Evolutionary conservation across 495 filamentous ascomycete species (phyloP).

Genomic region (Xylaria palmicola): DNA sequence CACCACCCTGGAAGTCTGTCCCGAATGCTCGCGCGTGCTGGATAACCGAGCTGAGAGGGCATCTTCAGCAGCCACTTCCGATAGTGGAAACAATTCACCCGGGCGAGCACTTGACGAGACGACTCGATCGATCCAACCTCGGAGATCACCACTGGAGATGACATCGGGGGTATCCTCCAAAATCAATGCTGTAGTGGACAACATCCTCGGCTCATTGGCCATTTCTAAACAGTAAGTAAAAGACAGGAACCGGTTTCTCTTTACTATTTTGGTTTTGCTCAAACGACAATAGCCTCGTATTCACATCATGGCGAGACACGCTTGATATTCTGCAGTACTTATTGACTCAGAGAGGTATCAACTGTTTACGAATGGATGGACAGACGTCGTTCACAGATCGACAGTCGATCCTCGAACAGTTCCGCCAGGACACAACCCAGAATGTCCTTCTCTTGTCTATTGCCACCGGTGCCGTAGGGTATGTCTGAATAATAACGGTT

Average conservation of each 20-base stretch:
- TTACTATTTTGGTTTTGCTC: neutral
- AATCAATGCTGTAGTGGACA: neutral
- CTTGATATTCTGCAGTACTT: neutral
- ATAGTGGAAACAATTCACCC: neutral
- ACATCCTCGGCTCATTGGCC: neutral
- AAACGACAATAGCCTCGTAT: neutral
- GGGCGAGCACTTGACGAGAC: neutral
- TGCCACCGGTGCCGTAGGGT: slow-evolving; percentile 53
- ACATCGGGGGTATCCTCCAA: neutral
- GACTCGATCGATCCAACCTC: neutral
- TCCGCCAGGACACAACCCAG: slow-evolving; percentile 24
- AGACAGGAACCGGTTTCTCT: neutral
- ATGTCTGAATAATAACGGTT: neutral
- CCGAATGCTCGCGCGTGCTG: slow-evolving; percentile 19
- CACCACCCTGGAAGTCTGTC: neutral
- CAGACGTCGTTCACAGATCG: slow-evolving; percentile 21
- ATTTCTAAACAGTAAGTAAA: neutral
- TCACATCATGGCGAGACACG: neutral
- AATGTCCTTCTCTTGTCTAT: slow-evolving; percentile 53
- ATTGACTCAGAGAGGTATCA: neutral
- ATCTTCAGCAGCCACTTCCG: neutral
- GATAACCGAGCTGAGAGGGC: no score
- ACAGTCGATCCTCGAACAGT: slow-evolving; percentile 33
- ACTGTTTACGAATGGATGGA: neutral
- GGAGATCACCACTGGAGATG: neutral